A percentile compares a stretch with the other conserved stretches of the same genome.
Evolutionary conservation across 1,284 basidiomycete genomes (phyloP).

Genomic region (Cryptococcus jaspeensis): DNA sequence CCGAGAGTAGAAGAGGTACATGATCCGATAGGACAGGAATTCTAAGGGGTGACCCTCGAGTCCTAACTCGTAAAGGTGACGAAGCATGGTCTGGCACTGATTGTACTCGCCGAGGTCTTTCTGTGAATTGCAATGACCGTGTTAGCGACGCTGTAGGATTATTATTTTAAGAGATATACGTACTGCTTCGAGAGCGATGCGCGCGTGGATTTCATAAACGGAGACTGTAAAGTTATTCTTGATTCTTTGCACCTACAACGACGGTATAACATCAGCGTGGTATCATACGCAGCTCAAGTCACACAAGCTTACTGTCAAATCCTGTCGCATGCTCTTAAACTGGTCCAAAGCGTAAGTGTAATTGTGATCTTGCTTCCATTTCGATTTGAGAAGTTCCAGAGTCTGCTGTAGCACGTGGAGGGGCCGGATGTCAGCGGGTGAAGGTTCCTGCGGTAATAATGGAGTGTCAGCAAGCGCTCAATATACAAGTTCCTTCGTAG

Average conservation of each 20-base stretch:
- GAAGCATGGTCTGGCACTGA: constrained; percentile 90
- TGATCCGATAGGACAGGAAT: constrained; percentile 95
- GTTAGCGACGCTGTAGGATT: constrained; percentile 15
- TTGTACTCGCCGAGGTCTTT: constrained; percentile 98
- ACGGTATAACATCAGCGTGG: background rate
- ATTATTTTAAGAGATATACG: constrained; percentile 8
- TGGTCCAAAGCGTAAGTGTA: constrained; percentile 94
- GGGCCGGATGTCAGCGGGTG: constrained; percentile 90
- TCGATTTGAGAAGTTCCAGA: constrained; percentile 78
- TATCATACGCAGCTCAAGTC: background rate
- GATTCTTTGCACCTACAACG: constrained; percentile 90
- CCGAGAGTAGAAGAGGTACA: constrained; percentile 90
- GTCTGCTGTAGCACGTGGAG: constrained; percentile 81
- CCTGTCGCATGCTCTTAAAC: constrained; percentile 96
- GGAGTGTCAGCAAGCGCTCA: background rate
- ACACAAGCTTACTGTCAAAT: constrained; percentile 74
- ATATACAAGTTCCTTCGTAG: too few species aligned
- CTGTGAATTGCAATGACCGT: constrained; percentile 52
- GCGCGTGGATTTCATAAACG: constrained; percentile 97
- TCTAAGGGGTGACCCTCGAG: constrained; percentile 88
- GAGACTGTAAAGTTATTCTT: constrained; percentile 97
- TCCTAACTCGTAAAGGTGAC: constrained; percentile 86
- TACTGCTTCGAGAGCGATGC: constrained; percentile 92
- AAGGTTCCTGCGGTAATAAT: constrained; percentile 68
- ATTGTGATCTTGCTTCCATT: constrained; percentile 79